Evolutionary conservation across 176 grass and related monocot genomes (phyloP).

Genomic region (Lolium multiflorum): DNA sequence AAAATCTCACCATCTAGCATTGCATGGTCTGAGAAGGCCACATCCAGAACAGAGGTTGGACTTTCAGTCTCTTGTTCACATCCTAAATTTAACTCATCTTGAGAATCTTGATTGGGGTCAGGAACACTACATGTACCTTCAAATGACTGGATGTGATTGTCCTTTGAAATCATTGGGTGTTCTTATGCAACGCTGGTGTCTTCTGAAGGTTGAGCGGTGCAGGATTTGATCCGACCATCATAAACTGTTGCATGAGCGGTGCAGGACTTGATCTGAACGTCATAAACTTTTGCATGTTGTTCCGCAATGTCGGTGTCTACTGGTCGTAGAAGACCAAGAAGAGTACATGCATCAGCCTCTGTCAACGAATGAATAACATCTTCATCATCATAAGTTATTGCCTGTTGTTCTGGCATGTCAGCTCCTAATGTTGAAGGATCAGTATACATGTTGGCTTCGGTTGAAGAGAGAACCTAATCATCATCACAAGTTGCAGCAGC

Average conservation of each 20-base stretch:
- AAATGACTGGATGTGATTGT: constrained; percentile 35
- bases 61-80: constrained; percentile 61
- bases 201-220: constrained; percentile 7
- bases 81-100: constrained; percentile 41
- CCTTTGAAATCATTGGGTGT: neutral
- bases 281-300: too few relatives aligned
- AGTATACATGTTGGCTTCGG: too few relatives aligned
- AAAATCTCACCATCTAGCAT: constrained; percentile 64
- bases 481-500: constrained; percentile 13
- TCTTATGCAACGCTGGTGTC: constrained; percentile 23
- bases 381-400: constrained; percentile 30
- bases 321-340: neutral
- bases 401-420: constrained; percentile 15
- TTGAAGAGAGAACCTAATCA: constrained; percentile 38
- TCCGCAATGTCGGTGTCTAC: neutral
- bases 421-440: too few relatives aligned
- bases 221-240: constrained; percentile 4
- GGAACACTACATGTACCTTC: constrained; percentile 50
- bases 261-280: too few relatives aligned
- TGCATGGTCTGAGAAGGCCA: constrained; percentile 51
- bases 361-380: constrained; percentile 14
- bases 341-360: neutral
- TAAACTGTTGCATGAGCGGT: too few relatives aligned
- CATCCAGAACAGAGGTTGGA: constrained; percentile 68
- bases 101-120: constrained; percentile 18